These are phyloP conservation scores for Funneliformis caledonium DNA, from an alignment of 371 early-diverging fungal species.

Conservation along the genomic window DNA sequence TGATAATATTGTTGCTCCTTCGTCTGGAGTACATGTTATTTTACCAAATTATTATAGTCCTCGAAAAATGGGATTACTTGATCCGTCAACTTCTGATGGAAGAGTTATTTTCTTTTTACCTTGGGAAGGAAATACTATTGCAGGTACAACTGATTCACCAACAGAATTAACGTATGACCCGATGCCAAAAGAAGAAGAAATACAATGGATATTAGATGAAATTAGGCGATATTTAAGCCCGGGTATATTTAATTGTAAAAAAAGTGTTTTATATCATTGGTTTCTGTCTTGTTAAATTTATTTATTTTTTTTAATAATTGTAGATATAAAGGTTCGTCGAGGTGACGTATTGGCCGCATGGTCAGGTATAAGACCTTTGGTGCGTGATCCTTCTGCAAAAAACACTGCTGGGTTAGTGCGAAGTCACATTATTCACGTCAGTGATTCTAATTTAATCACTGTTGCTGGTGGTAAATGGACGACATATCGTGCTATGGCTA, in stretches of 20 bases:
- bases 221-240: slow-evolving; percentile 87
- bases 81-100: slow-evolving; percentile 97
- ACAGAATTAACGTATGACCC: slow-evolving; percentile 83
- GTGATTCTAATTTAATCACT: slow-evolving; percentile 85
- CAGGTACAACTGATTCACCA: slow-evolving; percentile 98
- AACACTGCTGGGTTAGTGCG: slow-evolving; percentile 95
- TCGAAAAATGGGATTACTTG: slow-evolving; percentile 95
- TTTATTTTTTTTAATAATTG: not conserved
- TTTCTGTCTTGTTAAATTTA: not conserved
- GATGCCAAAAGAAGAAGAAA: slow-evolving; percentile 91
- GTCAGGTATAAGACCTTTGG: slow-evolving; percentile 98
- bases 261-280: not conserved
- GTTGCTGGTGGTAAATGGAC: slow-evolving; percentile 99
- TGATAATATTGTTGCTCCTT: slow-evolving; percentile 90
- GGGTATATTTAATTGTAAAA: slow-evolving; percentile 45
- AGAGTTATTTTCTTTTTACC: slow-evolving; percentile 99
- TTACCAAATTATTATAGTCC: slow-evolving; percentile 95
- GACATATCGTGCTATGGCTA: slow-evolving; percentile 98
- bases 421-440: slow-evolving; percentile 94
- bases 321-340: slow-evolving; percentile 90
- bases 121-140: slow-evolving; percentile 97
- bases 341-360: slow-evolving; percentile 97
- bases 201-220: slow-evolving; percentile 96
- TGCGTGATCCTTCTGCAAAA: slow-evolving; percentile 93
- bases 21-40: slow-evolving; percentile 97